A percentile compares a stretch with the other conserved stretches of the same genome.
Evolutionary conservation across 495 filamentous ascomycete genomes (phyloP).

Genomic region (Podospora australis): DNA sequence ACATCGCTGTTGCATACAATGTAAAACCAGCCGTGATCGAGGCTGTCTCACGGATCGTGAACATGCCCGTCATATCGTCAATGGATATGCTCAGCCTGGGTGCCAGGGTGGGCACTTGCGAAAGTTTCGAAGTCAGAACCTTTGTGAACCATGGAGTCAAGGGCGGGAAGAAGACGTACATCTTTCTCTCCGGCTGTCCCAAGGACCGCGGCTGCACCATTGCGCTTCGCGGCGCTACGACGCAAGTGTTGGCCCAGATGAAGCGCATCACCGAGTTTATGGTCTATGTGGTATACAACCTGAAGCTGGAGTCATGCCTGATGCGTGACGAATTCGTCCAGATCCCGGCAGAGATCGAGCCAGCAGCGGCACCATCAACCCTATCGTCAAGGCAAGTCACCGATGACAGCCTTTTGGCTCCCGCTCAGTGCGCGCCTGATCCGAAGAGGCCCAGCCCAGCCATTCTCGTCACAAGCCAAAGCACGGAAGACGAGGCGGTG

Average conservation of each 20-base stretch:
- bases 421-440: neutral
- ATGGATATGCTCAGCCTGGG: slow-evolving; percentile 88
- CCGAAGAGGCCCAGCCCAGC: slow-evolving; percentile 3
- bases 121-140: slow-evolving; percentile 90
- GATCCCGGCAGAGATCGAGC: slow-evolving; percentile 61
- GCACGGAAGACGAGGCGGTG: slow-evolving; percentile 17
- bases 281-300: slow-evolving; percentile 96
- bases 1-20: slow-evolving; percentile 89
- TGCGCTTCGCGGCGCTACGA: slow-evolving; percentile 77
- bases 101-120: slow-evolving; percentile 70
- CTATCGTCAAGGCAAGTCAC: slow-evolving; percentile 21
- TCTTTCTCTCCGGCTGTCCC: slow-evolving; percentile 89
- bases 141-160: slow-evolving; percentile 70
- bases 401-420: slow-evolving; percentile 13
- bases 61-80: slow-evolving; percentile 87
- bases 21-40: slow-evolving; percentile 94
- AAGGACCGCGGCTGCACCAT: slow-evolving; percentile 95
- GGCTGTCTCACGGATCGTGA: slow-evolving; percentile 84
- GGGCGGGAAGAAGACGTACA: slow-evolving; percentile 83
- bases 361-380: slow-evolving; percentile 1
- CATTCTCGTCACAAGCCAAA: slow-evolving; percentile 19
- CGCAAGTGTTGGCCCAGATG: slow-evolving; percentile 62
- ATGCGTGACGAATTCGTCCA: slow-evolving; percentile 94
- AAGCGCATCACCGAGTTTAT: slow-evolving; percentile 98
- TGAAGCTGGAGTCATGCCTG: slow-evolving; percentile 90